These are phyloP conservation scores for Fragaria vesca DNA, from an alignment of 306 rosid species.

Conservation along the genomic window DNA sequence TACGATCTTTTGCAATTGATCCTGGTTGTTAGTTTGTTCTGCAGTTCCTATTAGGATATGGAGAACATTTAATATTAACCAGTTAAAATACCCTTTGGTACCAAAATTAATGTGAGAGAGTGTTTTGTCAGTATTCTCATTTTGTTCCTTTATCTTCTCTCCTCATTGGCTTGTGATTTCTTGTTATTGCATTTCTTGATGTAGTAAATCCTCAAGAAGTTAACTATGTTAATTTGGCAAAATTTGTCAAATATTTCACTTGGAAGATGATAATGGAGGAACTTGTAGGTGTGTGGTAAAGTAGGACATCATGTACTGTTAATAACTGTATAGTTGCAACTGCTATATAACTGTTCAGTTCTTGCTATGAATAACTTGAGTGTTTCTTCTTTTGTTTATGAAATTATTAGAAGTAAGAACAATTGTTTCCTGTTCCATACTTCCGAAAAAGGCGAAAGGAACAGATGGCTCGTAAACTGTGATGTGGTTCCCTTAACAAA, in stretches of 20 bases:
- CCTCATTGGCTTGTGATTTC: background rate
- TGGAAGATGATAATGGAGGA: background rate
- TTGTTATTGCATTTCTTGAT: background rate
- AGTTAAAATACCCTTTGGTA: background rate
- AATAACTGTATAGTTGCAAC: background rate
- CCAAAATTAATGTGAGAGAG: background rate
- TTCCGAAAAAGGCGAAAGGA: background rate
- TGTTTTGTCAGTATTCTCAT: background rate
- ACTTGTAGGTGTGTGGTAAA: background rate
- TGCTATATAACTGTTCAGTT: background rate
- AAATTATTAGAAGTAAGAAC: background rate
- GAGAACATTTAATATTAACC: too few relatives aligned
- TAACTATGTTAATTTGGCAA: background rate
- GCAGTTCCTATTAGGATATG: background rate
- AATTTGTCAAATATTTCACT: background rate
- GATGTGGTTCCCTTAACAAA: background rate
- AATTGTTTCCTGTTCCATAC: background rate
- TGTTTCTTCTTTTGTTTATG: background rate
- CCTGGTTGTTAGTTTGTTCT: background rate
- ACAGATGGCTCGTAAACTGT: background rate
- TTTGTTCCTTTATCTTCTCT: background rate
- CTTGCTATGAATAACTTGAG: background rate
- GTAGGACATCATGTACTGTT: background rate
- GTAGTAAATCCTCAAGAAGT: background rate
- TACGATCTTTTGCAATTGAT: background rate